Evolutionary conservation across 768 basidiomycete species (phyloP).

Genomic region (Amanita pallidorosea): DNA sequence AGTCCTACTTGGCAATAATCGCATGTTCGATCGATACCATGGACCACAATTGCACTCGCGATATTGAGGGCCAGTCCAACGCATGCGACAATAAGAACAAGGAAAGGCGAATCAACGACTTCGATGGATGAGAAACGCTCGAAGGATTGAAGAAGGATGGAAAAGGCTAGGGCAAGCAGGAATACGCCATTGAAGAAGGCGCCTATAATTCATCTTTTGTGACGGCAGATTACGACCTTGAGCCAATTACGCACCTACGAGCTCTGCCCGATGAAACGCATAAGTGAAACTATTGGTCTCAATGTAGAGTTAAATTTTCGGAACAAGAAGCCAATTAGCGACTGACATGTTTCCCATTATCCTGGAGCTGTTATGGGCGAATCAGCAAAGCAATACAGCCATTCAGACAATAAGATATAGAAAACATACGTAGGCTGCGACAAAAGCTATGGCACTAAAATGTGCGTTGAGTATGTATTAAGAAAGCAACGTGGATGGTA

Average conservation of each 20-base stretch:
- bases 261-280: conserved; percentile 45
- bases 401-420: background rate
- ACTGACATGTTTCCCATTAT: conserved; percentile 31
- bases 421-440: conserved; percentile 31
- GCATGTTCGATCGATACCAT: conserved; percentile 19
- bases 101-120: conserved; percentile 27
- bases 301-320: conserved; percentile 1
- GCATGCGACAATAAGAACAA: conserved; percentile 38
- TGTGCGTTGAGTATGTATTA: background rate
- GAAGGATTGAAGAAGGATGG: conserved; percentile 41
- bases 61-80: conserved; percentile 38
- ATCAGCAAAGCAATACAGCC: background rate
- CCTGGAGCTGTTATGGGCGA: conserved; percentile 24
- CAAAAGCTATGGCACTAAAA: conserved; percentile 32
- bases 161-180: conserved; percentile 39
- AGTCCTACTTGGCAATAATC: background rate
- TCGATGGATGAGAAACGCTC: conserved; percentile 42
- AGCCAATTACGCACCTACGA: conserved; percentile 29
- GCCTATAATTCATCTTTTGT: conserved; percentile 19
- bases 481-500: conserved; percentile 1
- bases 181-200: conserved; percentile 47
- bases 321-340: background rate
- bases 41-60: conserved; percentile 36
- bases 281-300: conserved; percentile 42
- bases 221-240: background rate